Evolutionary conservation across 2,329 filamentous ascomycete species (phyloP), one percentile per base, ranked within the genome.

Genomic region (Hypomyces rosellus): DNA sequence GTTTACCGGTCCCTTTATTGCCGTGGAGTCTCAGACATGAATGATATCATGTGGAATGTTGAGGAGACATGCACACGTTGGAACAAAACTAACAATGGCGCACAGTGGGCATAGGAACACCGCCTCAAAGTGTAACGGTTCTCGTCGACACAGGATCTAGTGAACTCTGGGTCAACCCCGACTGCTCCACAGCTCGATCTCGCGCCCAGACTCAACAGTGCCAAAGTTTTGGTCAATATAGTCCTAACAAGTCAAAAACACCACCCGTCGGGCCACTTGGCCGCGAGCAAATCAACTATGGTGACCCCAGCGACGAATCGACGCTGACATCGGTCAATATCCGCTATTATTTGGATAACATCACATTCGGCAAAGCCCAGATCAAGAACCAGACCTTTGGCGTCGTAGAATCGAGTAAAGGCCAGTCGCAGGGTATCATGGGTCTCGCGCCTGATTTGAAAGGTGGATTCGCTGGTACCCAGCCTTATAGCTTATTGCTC

Each of bases 131-230:
- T 11, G 63, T 77, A 34, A 69, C 72, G 11, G 72, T 77, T 34
- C 67, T 76, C 36, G 65, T 77, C 49, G 74, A 77, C 52, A 77
- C 74, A 0, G 77, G 77, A 14, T 80, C 77, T 5, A 73, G 73
- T 54, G 75, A 78, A 59, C 69, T 80, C 7, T 80, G 77, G 77
- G 73, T 79, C 40, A 76, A 80, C 52, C 76, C 77, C 1, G 64
- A 71, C 47, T 80, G 77, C 58, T 47, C 59, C 4, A 67, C 65
- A 5, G 67, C 74, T 0, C 66, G 62, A 5, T 63, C 64, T 5
- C 54, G 63, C 6, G 56, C 57, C 1, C 64, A 73, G 34, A 56
- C 60, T 3, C 48, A 62, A 0, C 66, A 71, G 42, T 80, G 76
- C 59, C 12, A 54, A 0, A 37, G 55, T 0, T 74, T 74, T 46